Percentiles rank a stretch among this genome's conserved stretches.
phyloP scores from a whole-genome alignment of 768 basidiomycete genomes.

The Hericium alpestre region DNA sequence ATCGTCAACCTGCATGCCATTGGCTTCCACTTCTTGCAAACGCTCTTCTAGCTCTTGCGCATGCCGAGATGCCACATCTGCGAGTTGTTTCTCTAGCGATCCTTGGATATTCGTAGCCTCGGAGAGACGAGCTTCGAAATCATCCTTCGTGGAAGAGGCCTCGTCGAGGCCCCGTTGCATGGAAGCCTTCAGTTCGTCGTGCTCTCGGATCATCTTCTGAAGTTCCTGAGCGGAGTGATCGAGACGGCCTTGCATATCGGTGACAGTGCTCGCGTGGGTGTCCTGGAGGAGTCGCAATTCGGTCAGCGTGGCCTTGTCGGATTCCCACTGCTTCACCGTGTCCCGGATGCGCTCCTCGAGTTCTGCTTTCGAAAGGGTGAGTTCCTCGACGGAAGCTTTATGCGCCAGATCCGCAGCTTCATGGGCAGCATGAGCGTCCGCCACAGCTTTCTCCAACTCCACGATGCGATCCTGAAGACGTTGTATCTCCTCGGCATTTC shows the following conservation, averaged over 20 bases:
- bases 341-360: constrained; percentile 8
- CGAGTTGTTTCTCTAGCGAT: constrained; percentile 19
- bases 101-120: constrained; percentile 16
- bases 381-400: constrained; percentile 14
- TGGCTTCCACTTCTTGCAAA: constrained; percentile 8
- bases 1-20: constrained; percentile 1
- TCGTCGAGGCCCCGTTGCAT: neutral
- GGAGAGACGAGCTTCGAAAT: constrained; percentile 2
- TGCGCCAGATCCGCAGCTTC: constrained; percentile 25
- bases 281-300: constrained; percentile 2
- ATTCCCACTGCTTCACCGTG: constrained; percentile 1
- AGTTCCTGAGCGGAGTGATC: constrained; percentile 2
- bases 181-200: constrained; percentile 3
- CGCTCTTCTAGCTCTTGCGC: constrained; percentile 10
- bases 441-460: constrained; percentile 11
- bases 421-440: constrained; percentile 8
- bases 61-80: constrained; percentile 16
- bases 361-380: constrained; percentile 4
- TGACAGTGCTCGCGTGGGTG: neutral
- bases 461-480: constrained; percentile 14
- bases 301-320: neutral
- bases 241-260: constrained; percentile 6
- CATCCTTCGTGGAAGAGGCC: neutral
- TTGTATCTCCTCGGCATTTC: constrained; percentile 13
- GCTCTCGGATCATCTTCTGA: constrained; percentile 1